Evolutionary conservation across 352 stramenopile species (phyloP), one percentile per base, ranked within the genome.

Genomic region (Globisporangium alternatum): DNA sequence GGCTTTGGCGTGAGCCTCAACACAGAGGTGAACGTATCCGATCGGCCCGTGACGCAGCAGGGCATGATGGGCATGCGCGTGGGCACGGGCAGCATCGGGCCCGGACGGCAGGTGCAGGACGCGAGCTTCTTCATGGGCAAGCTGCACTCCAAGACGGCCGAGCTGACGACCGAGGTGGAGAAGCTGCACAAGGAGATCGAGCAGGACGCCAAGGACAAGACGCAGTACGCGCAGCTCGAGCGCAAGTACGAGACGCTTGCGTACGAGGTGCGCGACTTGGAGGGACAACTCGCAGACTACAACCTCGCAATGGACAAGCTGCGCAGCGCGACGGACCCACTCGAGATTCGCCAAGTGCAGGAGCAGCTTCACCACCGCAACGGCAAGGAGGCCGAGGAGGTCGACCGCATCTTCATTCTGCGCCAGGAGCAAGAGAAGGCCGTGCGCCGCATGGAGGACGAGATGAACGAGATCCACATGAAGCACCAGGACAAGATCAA

Each of bases 301-400:
- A 98, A 98, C 69, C 74, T 98, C 25, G 93, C 93, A 22, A 96
- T 97, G 81, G 91, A 97, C 69, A 98, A 98, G 71, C 72, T 91
- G 39, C 74, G 81, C 31, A 92, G 83, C 41, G 74, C 72, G 15
- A 92, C 83, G 13, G 79, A 92, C 47, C 83, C 83, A 1, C 67
- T 65, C 1, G 80, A 90, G 69, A 90, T 90, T 61, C 77, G 76
- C 2, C 79, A 90, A 58, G 83, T 91, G 30, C 77, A 87, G 44
- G 80, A 89, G 55, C 80, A 91, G 41, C 59, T 91, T 22, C 81
- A 69, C 41, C 61, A 88, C 48, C 86, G 91, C 45, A 95, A 94
- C 41, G 73, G 56, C 25, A 93, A 90, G 13, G 90, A 97, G 56
- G 89, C 89, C 2, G 81, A 95, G 55, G 91, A 98, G 41, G 86